A percentile compares a stretch with the other conserved stretches of the same genome.
phyloP scores from a whole-genome alignment of 2,329 filamentous ascomycete genomes.

The Fusarium dimerum region DNA sequence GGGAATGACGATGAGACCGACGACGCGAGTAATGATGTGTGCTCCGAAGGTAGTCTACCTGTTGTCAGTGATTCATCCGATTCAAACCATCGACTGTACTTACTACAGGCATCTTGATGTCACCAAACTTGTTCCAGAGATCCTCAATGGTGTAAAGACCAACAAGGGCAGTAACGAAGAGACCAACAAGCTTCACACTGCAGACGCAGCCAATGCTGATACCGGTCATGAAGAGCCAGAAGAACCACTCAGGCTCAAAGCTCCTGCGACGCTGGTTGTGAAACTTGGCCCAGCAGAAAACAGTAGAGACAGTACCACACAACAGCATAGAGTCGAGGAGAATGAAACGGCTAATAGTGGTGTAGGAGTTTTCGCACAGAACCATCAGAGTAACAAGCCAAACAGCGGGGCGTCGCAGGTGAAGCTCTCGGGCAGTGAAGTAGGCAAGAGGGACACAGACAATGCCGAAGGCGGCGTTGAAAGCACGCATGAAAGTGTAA shows the following conservation, averaged over 20 bases:
- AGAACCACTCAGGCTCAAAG: conserved; percentile 90
- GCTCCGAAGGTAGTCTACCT: conserved; percentile 63
- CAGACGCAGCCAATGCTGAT: conserved; percentile 96
- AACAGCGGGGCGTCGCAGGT: conserved; percentile 81
- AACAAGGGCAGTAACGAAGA: conserved; percentile 93
- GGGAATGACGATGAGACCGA: conserved; percentile 86
- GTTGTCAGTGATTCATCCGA: conserved; percentile 8
- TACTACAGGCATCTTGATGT: conserved; percentile 86
- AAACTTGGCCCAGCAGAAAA: conserved; percentile 96
- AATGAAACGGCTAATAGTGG: conserved; percentile 97
- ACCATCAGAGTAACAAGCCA: conserved; percentile 98
- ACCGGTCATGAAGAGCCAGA: conserved; percentile 92
- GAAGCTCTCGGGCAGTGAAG: conserved; percentile 88
- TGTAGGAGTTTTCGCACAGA: conserved; percentile 98
- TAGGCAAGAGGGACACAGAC: conserved; percentile 92
- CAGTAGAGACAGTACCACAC: conserved; percentile 97
- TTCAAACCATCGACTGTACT: conserved; percentile 27
- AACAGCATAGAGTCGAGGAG: conserved; percentile 98
- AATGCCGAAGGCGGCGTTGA: conserved; percentile 94
- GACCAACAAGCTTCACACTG: conserved; percentile 97
- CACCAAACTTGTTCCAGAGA: conserved; percentile 96
- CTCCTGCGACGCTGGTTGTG: conserved; percentile 83
- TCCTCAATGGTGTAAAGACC: conserved; percentile 96
- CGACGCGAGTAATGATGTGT: conserved; percentile 77
- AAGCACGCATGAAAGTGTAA: conserved; percentile 97